A percentile compares a stretch with the other conserved stretches of the same genome.
Conservation (phyloP, 2,329 filamentous ascomycete genomes). For the Botrytis galanthina region DNA sequence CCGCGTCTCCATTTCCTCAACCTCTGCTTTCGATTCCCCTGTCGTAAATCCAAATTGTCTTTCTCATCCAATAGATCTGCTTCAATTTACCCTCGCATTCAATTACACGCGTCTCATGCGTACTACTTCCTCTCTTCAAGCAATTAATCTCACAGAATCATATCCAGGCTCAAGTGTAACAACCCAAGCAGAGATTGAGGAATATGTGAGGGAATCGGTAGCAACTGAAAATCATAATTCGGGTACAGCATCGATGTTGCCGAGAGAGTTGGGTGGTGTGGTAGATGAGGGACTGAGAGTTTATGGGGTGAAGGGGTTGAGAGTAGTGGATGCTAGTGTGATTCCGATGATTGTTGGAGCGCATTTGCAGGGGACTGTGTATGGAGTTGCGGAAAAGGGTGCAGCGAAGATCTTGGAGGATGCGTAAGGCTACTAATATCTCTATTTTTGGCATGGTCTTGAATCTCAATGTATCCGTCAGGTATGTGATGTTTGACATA, state of each 20-base stretch:
- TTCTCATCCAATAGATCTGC: constrained; percentile 43
- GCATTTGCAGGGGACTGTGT: constrained; percentile 31
- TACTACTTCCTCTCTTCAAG: not conserved
- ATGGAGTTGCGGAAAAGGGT: constrained; percentile 34
- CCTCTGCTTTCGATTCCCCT: constrained; percentile 39
- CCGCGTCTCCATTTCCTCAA: constrained; percentile 48
- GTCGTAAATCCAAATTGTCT: constrained; percentile 45
- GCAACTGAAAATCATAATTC: constrained; percentile 16
- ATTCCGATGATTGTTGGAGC: constrained; percentile 32
- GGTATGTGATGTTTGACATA: no score
- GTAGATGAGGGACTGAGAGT: constrained; percentile 33
- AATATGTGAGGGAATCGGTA: not conserved
- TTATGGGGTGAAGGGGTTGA: constrained; percentile 32
- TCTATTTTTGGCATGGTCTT: accelerated
- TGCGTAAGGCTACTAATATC: not conserved
- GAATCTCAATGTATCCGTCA: not conserved
- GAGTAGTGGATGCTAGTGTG: constrained; percentile 34
- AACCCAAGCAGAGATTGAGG: not conserved
- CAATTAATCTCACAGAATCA: not conserved
- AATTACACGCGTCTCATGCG: constrained; percentile 20
- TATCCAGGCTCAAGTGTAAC: not conserved
- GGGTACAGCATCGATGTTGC: constrained; percentile 21
- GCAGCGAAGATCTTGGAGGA: constrained; percentile 12
- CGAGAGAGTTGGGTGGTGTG: constrained; percentile 25
- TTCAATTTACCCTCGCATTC: constrained; percentile 4